phyloP scores from a whole-genome alignment of 441 rosid genomes.

The Flueggea neowawraea region DNA sequence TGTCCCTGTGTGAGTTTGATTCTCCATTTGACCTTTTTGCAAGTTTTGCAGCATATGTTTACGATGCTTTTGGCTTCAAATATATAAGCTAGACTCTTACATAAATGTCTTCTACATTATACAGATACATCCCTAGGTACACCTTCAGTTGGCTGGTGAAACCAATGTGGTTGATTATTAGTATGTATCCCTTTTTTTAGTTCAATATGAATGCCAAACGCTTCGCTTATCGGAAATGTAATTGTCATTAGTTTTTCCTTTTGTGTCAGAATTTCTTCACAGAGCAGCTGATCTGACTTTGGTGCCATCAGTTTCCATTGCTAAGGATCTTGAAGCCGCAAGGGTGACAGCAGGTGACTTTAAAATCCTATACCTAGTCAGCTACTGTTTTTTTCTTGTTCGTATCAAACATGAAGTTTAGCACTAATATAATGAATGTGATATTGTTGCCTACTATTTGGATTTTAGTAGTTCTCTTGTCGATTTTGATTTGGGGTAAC shows the following conservation, averaged over 20 bases:
- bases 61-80: background rate
- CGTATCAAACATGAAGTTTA: background rate
- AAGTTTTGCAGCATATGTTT: background rate
- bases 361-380: background rate
- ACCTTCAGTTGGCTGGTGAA: slow-evolving; percentile 96
- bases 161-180: slow-evolving; percentile 96
- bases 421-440: too few species aligned
- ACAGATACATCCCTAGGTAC: slow-evolving; percentile 94
- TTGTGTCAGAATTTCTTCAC: slow-evolving; percentile 83
- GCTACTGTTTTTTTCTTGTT: background rate
- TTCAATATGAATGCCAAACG: too few species aligned
- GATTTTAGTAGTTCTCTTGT: too few species aligned
- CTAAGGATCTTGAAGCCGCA: slow-evolving; percentile 75
- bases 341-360: slow-evolving; percentile 83
- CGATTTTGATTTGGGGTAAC: too few species aligned
- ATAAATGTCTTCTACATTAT: slow-evolving; percentile 6
- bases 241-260: slow-evolving; percentile 3
- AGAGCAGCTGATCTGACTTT: slow-evolving; percentile 96
- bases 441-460: too few species aligned
- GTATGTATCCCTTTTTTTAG: slow-evolving; percentile 37
- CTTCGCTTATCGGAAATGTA: too few species aligned
- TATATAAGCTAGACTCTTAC: background rate
- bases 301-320: slow-evolving; percentile 95
- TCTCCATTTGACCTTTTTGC: background rate
- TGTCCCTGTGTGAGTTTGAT: slow-evolving; percentile 88